Evolutionary conservation across 2,329 filamentous ascomycete genomes (phyloP).

Genomic region (Hawksworthiomyces lignivorus): DNA sequence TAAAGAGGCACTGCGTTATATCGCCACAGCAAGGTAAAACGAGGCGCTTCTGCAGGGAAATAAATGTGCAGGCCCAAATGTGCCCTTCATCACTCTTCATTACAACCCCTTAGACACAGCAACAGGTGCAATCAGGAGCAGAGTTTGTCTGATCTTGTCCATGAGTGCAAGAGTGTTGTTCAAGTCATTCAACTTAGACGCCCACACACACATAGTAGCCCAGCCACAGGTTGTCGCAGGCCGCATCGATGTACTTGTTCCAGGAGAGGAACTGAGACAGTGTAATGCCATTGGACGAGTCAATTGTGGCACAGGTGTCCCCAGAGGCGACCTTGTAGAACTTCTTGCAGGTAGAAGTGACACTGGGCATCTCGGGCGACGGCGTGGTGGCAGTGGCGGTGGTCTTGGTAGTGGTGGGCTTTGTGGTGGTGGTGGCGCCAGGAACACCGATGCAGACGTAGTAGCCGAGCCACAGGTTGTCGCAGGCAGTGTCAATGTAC

Average conservation of each 20-base stretch:
- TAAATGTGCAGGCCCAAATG: too few species aligned
- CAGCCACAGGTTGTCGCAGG: conserved; percentile 16
- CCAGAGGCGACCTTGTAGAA: conserved; percentile 25
- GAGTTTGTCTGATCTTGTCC: too few species aligned
- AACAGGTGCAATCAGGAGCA: too few species aligned
- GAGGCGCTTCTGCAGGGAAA: too few species aligned
- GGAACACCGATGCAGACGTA: conserved; percentile 14
- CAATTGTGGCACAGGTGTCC: conserved; percentile 23
- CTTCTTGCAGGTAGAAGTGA: conserved; percentile 19
- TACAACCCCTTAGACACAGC: too few species aligned
- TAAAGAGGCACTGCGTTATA: too few species aligned
- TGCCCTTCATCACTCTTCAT: too few species aligned
- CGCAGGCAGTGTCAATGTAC: conserved; percentile 11
- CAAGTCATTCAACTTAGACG: too few species aligned
- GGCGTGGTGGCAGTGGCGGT: not conserved
- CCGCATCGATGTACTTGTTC: conserved; percentile 12
- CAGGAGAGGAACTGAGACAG: conserved; percentile 11
- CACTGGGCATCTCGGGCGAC: conserved; percentile 2
- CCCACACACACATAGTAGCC: conserved; percentile 16
- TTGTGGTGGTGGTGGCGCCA: conserved; percentile 1
- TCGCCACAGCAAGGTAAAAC: too few species aligned
- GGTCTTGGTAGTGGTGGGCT: not conserved
- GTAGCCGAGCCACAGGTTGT: conserved; percentile 16
- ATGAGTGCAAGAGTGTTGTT: too few species aligned
- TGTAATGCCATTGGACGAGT: conserved; percentile 10